These are phyloP conservation scores for Fomitopsis schrenkii DNA, from an alignment of 1,284 basidiomycete species.

Conservation along the genomic window DNA sequence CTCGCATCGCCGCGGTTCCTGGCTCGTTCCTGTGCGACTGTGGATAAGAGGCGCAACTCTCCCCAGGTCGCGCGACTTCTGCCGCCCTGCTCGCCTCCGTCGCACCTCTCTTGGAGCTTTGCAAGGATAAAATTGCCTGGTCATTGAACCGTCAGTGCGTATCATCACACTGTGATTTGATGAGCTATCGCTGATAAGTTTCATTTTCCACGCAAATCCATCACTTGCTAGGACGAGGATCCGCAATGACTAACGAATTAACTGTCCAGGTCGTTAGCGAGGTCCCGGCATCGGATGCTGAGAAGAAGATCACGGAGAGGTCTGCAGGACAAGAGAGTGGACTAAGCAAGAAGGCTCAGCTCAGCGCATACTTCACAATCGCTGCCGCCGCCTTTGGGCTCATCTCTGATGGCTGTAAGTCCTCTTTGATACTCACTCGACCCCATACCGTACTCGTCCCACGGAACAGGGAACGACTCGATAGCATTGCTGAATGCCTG, in stretches of 20 bases:
- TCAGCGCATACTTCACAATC: slow-evolving; percentile 61
- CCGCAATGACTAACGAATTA: not conserved
- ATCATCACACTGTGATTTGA: not conserved
- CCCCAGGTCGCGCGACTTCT: not conserved
- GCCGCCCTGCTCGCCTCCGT: not conserved
- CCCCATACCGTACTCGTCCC: not conserved
- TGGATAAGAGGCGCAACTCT: slow-evolving; percentile 1
- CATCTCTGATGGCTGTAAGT: slow-evolving; percentile 67
- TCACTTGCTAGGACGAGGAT: too few species aligned
- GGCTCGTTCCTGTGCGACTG: not conserved
- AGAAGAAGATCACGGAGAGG: not conserved
- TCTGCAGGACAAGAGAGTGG: not conserved
- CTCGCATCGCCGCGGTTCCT: not conserved
- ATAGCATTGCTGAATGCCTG: not conserved
- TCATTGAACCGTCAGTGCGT: not conserved
- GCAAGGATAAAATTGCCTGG: not conserved
- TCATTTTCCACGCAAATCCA: too few species aligned
- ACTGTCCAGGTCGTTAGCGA: not conserved
- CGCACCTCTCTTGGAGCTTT: not conserved
- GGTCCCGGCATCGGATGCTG: not conserved
- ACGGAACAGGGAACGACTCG: not conserved
- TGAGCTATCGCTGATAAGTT: too few species aligned
- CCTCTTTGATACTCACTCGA: not conserved
- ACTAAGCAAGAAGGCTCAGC: slow-evolving; percentile 30
- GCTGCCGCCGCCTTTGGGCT: slow-evolving; percentile 62